Percentiles rank a stretch among this genome's conserved stretches.
phyloP scores from a whole-genome alignment of 2,329 filamentous ascomycete species.

The Venturia carpophila region DNA sequence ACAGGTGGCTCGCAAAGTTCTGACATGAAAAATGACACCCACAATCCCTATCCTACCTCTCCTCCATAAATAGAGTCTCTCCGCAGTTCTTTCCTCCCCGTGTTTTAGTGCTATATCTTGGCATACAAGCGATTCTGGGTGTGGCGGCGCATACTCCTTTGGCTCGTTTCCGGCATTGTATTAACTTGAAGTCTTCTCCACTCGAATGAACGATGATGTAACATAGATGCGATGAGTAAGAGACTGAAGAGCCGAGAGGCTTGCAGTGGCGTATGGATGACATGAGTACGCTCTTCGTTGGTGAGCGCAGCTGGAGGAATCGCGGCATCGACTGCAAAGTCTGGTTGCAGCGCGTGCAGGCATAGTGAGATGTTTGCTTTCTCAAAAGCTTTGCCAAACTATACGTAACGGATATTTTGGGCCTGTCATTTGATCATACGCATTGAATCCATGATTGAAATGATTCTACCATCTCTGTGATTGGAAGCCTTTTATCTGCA shows the following conservation, averaged over 20 bases:
- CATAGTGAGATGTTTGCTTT: not conserved
- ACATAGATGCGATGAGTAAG: not conserved
- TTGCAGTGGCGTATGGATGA: not conserved
- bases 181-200: conserved; percentile 14
- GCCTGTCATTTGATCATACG: too few species aligned
- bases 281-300: not conserved
- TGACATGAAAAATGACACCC: not conserved
- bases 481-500: too few species aligned
- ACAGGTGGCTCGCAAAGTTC: conserved; percentile 16
- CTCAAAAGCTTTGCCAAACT: conserved; percentile 19
- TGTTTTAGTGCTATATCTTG: conserved; percentile 1
- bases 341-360: not conserved
- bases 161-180: conserved; percentile 11
- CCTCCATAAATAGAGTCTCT: not conserved
- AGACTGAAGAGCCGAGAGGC: not conserved
- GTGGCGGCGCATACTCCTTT: conserved; percentile 3
- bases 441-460: too few species aligned
- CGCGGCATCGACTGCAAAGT: not conserved
- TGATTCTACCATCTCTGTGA: too few species aligned
- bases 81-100: not conserved
- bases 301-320: not conserved
- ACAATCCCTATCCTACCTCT: not conserved
- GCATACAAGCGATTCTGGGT: not conserved
- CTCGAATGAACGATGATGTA: conserved; percentile 14
- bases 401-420: too few species aligned